phyloP scores from a whole-genome alignment of 2,329 filamentous ascomycete genomes.

The Calonectria crousiana region DNA sequence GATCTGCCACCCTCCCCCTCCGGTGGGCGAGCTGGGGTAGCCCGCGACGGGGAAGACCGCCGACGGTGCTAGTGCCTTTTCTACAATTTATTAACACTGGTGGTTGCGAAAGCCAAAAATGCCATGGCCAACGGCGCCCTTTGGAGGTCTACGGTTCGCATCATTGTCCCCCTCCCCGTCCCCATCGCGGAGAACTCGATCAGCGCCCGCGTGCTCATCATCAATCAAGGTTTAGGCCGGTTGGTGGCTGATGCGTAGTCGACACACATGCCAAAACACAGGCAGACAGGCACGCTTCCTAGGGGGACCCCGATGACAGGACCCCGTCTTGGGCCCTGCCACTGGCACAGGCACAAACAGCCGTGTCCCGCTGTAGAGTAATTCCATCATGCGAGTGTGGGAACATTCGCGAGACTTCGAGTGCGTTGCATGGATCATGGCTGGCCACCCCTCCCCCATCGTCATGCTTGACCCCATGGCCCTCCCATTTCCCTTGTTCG shows the following conservation, averaged over 20 bases:
- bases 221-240: conserved; percentile 39
- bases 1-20: conserved; percentile 31
- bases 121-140: conserved; percentile 3
- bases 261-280: neutral
- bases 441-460: conserved; percentile 13
- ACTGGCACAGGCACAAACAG: neutral
- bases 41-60: conserved; percentile 1
- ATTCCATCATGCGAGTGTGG: conserved; percentile 22
- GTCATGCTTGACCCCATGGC: conserved; percentile 4
- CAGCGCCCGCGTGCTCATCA: conserved; percentile 29
- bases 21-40: conserved; percentile 5
- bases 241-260: conserved; percentile 22
- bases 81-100: neutral
- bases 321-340: neutral
- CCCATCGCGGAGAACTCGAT: conserved; percentile 32
- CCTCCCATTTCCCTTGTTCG: conserved; percentile 12
- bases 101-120: conserved; percentile 1
- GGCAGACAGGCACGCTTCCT: neutral
- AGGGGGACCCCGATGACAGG: neutral
- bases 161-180: neutral
- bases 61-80: neutral
- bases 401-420: conserved; percentile 13
- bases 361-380: conserved; percentile 3
- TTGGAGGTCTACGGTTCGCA: neutral
- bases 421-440: conserved; percentile 17